Evolutionary conservation across 1,284 basidiomycete genomes (phyloP).

Genomic region (Boletus semigastroideus): DNA sequence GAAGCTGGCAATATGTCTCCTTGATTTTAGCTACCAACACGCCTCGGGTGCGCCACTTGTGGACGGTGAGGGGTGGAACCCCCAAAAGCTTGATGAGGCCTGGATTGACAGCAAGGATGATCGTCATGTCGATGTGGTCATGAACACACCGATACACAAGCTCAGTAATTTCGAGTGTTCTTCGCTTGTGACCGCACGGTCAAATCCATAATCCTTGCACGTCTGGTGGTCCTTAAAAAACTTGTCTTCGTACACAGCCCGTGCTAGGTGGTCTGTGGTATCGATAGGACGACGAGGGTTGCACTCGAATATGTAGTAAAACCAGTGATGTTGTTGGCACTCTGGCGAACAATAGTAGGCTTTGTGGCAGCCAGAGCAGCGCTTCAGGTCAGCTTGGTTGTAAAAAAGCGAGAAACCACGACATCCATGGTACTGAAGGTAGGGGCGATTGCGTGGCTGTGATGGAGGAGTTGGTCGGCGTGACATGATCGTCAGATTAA

Average conservation of each 20-base stretch:
- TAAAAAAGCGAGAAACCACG: neutral
- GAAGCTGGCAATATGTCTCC: neutral
- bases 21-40: neutral
- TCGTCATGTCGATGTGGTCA: too few species aligned
- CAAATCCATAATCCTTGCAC: neutral
- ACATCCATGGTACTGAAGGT: neutral
- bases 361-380: slow-evolving; percentile 2
- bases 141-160: neutral
- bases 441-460: too few species aligned
- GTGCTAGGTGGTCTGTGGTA: neutral
- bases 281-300: slow-evolving; percentile 2
- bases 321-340: slow-evolving; percentile 1
- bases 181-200: neutral
- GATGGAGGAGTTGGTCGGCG: too few species aligned
- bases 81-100: neutral
- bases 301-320: slow-evolving; percentile 4
- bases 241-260: neutral
- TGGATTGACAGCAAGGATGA: neutral
- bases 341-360: neutral
- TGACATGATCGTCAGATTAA: too few species aligned
- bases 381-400: slow-evolving; percentile 1
- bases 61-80: neutral
- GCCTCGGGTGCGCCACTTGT: neutral
- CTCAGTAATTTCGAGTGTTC: neutral
- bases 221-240: neutral